Conservation (phyloP, 108 stramenopile species). For the Cyclostephanos invisitatus region DNA sequence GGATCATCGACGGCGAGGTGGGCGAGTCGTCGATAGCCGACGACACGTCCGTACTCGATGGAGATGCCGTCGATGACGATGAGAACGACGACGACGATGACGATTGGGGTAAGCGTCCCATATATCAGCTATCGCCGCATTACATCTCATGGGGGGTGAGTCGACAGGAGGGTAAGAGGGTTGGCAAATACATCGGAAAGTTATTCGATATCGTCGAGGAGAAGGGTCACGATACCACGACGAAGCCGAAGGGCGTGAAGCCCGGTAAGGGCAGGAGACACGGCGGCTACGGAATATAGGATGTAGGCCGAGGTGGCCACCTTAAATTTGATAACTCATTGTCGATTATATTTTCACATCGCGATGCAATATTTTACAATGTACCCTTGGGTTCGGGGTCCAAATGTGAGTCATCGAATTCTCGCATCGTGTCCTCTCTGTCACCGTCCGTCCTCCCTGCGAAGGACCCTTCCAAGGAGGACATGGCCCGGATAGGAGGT, state of each 20-base stretch:
- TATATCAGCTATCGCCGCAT: conserved; percentile 75
- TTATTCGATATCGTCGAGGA: conserved; percentile 59
- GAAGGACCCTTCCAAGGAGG: too few species aligned
- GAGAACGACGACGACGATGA: conserved; percentile 26
- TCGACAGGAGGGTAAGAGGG: conserved; percentile 65
- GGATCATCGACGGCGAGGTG: background rate
- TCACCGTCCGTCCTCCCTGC: too few species aligned
- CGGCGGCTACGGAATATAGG: conserved; percentile 89
- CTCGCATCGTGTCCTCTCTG: too few species aligned
- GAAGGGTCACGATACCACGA: conserved; percentile 44
- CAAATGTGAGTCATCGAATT: too few species aligned
- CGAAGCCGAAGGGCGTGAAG: conserved; percentile 69
- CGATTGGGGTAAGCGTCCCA: conserved; percentile 60
- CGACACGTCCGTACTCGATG: conserved; percentile 1
- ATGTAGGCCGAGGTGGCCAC: conserved; percentile 15
- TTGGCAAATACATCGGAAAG: conserved; percentile 67
- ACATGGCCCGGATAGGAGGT: too few species aligned
- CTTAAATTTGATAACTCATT: too few species aligned
- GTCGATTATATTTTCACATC: too few species aligned
- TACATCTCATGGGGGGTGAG: conserved; percentile 58
- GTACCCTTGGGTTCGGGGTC: too few species aligned
- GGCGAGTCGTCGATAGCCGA: background rate
- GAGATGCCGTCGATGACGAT: conserved; percentile 5
- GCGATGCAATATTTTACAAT: too few species aligned
- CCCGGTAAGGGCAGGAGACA: conserved; percentile 75